Base-by-base conservation (phyloP, 2,329 filamentous ascomycete species). In the Alternaria postmessia region DNA sequence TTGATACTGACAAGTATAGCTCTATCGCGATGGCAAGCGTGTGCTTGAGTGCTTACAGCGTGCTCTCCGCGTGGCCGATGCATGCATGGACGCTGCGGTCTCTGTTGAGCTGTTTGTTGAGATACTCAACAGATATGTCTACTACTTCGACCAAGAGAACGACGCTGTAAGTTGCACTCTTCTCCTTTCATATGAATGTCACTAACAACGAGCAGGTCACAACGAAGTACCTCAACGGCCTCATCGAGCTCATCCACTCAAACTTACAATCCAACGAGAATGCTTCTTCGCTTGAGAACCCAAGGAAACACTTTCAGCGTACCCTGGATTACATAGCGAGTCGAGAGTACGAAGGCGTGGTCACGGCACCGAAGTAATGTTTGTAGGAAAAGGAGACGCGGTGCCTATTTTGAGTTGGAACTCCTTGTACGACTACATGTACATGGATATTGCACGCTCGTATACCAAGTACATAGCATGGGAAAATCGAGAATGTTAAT, bases 91-190 rank as follows among this genome's bases (percentile, higher is more conserved):
- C 80, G 95, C 94, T 7, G 93, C 93, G 7, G 93, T 97, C 4
- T 97, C 93, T 3, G 95, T 99, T 47, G 96, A 99, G 81, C 86
- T 99, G 49, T 99, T 99, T 80, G 94, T 99, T 58, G 95, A 99
- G 81, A 99, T 99, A 65, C 83, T 99, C 57, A 97, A 99, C 79
- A 89, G 95, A 79, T 99, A 99, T 77, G 94, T 98, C 54, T 99
- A 99, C 80, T 99, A 98, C 83, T 99, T 97, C 82, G 95, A 99
- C 79, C 94, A 99, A 79, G 93, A 97, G 77, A 99, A 99, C 80
- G 95, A 99, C 81, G 94, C 94, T 67, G 95, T 87, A 79, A 80
- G 85, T 79, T 18, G 7, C 30, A 6, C 11, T 24, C 2, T 34
- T 26, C 20, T 41, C 24, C 22, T 16, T 52, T 30, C 7, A 32